Base-by-base conservation (phyloP, 2,329 filamentous ascomycete genomes). In the Pseudogymnoascus sp. region DNA sequence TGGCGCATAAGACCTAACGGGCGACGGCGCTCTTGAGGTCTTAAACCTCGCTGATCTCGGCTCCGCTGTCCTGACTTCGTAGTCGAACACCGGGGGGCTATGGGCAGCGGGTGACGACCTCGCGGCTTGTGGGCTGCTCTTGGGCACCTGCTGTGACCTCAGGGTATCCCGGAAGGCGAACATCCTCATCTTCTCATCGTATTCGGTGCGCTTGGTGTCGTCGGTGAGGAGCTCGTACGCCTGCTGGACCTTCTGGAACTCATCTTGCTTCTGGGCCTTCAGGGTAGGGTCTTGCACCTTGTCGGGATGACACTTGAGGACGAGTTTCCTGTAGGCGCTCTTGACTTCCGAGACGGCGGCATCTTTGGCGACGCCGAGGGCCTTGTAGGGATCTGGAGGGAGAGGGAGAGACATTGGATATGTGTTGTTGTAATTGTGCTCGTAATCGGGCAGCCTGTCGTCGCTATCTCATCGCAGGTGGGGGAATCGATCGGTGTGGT, bases 171-270 rank as follows among this genome's bases (percentile, higher is more conserved):
- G 30, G 30, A 34, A 75, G 71, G 87, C 83, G 58, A 82, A 83
- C 64, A 92, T 74, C 68, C 80, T 84, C 64, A 88, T 79, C 70
- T 87, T 82, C 59, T 91, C 85, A 74, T 97, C 91, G 73, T 97
- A 96, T 66, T 86, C 85, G 62, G 78, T 75, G 63, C 90, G 81
- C 71, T 87, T 84, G 6, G 77, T 79, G 28, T 93, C 88, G 71
- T 97, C 87, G 69, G 85, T 89, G 63, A 99, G 83, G 30, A 94
- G 79, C 74, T 97, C 94, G 75, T 96, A 99, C 58, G 94, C 92
- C 68, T 92, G 85, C 73, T 97, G 92, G 34, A 97, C 90, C 72
- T 85, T 86, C 74, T 97, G 91, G 70, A 97, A 99, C 74, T 96
- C 87, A 67, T 91, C 87, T 68, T 89, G 85, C 73, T 92, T 95